Conservation (phyloP, 2,329 filamentous ascomycete species). For the Epichloe sp. region DNA sequence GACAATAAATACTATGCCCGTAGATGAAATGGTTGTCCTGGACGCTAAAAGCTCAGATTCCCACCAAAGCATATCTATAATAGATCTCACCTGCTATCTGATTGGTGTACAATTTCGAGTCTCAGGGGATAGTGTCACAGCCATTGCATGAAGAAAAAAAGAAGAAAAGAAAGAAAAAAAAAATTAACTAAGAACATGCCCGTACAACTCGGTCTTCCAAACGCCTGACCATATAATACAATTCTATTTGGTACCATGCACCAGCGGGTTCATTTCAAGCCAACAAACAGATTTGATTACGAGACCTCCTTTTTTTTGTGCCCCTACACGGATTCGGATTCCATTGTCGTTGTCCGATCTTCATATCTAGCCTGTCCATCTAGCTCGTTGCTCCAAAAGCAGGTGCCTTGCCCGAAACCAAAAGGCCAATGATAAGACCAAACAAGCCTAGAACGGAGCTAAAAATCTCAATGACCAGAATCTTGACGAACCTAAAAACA, state of each 20-base stretch:
- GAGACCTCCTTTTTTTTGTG: no score
- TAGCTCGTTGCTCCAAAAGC: slow-evolving; percentile 9
- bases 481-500: slow-evolving; percentile 75
- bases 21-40: not conserved
- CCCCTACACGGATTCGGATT: not conserved
- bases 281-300: not conserved
- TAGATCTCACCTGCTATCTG: slow-evolving; percentile 12
- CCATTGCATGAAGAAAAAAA: slow-evolving; percentile 8
- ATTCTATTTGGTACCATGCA: slow-evolving; percentile 22
- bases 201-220: slow-evolving; percentile 24
- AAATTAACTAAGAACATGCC: slow-evolving; percentile 10
- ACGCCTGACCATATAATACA: slow-evolving; percentile 26
- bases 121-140: slow-evolving; percentile 21
- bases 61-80: slow-evolving; percentile 7
- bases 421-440: slow-evolving; percentile 84
- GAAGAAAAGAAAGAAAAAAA: not conserved
- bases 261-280: not conserved
- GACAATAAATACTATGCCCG: no score
- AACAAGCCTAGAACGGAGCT: slow-evolving; percentile 95
- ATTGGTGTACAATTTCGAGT: slow-evolving; percentile 22
- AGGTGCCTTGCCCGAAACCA: slow-evolving; percentile 71
- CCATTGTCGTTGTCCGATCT: not conserved
- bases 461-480: slow-evolving; percentile 98
- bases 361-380: not conserved
- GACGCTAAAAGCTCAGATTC: not conserved